Conservation (phyloP, 1,139 yeast species). For the Candida dubliniensis region DNA sequence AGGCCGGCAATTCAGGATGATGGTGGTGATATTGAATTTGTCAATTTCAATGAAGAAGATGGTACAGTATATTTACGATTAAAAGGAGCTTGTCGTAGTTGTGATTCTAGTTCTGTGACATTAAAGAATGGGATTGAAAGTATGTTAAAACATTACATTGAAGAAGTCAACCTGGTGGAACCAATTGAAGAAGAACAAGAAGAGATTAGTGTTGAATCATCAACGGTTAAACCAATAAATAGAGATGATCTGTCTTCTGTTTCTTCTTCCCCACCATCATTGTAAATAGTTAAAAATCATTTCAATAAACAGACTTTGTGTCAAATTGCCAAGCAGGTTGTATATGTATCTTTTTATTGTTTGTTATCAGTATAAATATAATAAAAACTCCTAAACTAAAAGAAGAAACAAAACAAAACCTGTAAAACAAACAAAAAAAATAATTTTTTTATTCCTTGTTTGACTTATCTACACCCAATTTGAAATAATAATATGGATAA, state of each 20-base stretch:
- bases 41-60: slow-evolving; percentile 57
- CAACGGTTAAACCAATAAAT: slow-evolving; percentile 31
- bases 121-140: slow-evolving; percentile 79
- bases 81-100: slow-evolving; percentile 79
- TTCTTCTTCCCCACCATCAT: slow-evolving; percentile 37
- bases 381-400: not conserved
- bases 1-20: slow-evolving; percentile 92
- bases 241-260: slow-evolving; percentile 24
- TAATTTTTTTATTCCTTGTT: slow-evolving; percentile 1
- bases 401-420: too few relatives aligned
- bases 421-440: too few relatives aligned
- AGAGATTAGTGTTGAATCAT: slow-evolving; percentile 24
- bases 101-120: slow-evolving; percentile 75
- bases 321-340: too few relatives aligned
- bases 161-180: slow-evolving; percentile 69
- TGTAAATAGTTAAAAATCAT: slow-evolving; percentile 23
- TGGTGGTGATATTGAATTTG: slow-evolving; percentile 81
- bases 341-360: not conserved
- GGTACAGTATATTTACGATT: slow-evolving; percentile 68
- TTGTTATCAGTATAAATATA: not conserved
- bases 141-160: slow-evolving; percentile 78
- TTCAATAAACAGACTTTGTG: not conserved
- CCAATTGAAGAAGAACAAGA: slow-evolving; percentile 46
- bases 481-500: slow-evolving; percentile 9
- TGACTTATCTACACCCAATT: slow-evolving; percentile 1